Evolutionary conservation across 495 filamentous ascomycete genomes (phyloP), one percentile per base, ranked within the genome.

Genomic region (Cercophora sp.): DNA sequence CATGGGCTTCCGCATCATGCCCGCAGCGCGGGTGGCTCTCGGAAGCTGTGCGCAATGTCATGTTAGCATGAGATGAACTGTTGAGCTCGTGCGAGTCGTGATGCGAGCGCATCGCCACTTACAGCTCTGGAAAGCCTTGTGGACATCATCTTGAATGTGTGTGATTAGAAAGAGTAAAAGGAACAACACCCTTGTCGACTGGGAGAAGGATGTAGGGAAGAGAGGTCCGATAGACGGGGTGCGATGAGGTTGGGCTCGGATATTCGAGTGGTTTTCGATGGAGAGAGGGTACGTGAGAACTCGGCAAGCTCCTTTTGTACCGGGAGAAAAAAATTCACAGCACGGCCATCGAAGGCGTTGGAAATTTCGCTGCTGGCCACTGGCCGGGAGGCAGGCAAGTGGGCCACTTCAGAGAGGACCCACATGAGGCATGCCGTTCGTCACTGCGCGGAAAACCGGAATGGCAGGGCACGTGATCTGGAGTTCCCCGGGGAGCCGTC

Each of bases 71-170:
- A 58, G 52, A 37, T 32, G 50, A 37, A 41, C 23, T 24, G 46
- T n/a, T 66, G 27, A 25, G 34, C 36, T 18, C 4, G 25, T 11
- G 36, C 22, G 68, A 64, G 56, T 13, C 26, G 44, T 29, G 37
- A 46, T 34, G 54, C 19, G 36, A 18, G 43, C 22, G 46, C 37
- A 31, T 55, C 50, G 55, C 57, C 31, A 60, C 62, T 58, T 85
- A 96, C 90, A 72, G 80, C 85, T 67, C 83, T 75, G 54, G 81
- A 73, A 55, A 88, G 69, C 61, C 81, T 76, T 63, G 81, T 69
- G 46, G 84, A 73, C 69, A 87, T 69, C 85, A 88, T 87, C 50
- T 57, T 81, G 74, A 73, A 48, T 51, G 72, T 66, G 72, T 71
- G 50, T 69, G 52, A 64, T 58, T 64, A 70, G 53, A n/a, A 51